Evolutionary conservation across 345 rosid genomes (phyloP).

Genomic region (Eucalyptus regnans): DNA sequence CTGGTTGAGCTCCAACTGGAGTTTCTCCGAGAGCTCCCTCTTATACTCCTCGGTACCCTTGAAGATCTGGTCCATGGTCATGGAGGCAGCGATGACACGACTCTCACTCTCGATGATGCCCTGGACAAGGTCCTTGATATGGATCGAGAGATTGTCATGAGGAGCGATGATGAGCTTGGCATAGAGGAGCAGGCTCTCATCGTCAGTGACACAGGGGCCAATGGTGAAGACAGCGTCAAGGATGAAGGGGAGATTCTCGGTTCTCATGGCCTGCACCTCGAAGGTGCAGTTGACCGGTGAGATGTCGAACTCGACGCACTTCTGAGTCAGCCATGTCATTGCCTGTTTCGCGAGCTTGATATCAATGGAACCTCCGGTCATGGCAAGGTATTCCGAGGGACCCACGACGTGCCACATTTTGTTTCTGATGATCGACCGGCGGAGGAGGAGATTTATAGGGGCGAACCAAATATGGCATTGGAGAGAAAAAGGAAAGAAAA

Average conservation of each 20-base stretch:
- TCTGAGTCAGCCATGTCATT: too few relatives aligned
- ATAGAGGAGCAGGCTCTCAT: slow-evolving; percentile 30
- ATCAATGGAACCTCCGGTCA: too few relatives aligned
- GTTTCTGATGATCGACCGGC: too few relatives aligned
- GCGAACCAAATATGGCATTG: too few relatives aligned
- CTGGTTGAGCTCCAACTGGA: slow-evolving; percentile 62
- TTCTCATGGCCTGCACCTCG: slow-evolving; percentile 81
- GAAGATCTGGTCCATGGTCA: slow-evolving; percentile 82
- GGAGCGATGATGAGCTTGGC: slow-evolving; percentile 48
- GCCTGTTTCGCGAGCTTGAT: too few relatives aligned
- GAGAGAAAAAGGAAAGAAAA: too few relatives aligned
- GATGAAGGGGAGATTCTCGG: slow-evolving; percentile 76
- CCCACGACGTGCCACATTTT: too few relatives aligned
- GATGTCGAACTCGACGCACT: slow-evolving; percentile 26
- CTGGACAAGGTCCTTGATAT: slow-evolving; percentile 48
- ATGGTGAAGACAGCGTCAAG: slow-evolving; percentile 67
- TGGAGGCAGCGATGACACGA: too few relatives aligned
- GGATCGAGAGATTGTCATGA: slow-evolving; percentile 47
- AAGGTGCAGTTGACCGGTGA: slow-evolving; percentile 57
- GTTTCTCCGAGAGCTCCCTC: slow-evolving; percentile 61
- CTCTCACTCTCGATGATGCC: slow-evolving; percentile 73
- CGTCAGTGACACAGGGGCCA: slow-evolving; percentile 58
- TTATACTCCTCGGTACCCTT: slow-evolving; percentile 67
- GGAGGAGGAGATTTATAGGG: too few relatives aligned
- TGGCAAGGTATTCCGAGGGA: too few relatives aligned